Evolutionary conservation across 805 yeast species (phyloP), one percentile per base, ranked within the genome.

Genomic region (Starmerella stigmatis): DNA sequence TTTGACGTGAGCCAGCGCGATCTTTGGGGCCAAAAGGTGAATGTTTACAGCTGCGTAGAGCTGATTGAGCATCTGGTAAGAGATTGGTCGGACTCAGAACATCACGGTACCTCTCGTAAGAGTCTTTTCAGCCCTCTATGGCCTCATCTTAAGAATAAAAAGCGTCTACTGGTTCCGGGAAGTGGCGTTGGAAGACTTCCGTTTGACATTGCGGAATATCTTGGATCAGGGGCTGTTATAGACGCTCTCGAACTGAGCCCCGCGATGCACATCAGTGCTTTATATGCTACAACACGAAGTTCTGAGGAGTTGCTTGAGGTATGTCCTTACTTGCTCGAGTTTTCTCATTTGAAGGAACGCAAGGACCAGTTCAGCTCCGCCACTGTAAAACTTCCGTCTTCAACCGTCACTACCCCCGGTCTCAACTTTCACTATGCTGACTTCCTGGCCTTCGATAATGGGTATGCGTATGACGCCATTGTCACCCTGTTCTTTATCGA

Each of bases 161-260:
- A 31, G 4, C 45, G 74, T 11, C 70, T 85, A 0, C 63, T 88
- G 4, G 74, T 84, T 1, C 96, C 97, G 0, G 97, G 97, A 0
- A 75, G 92, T 1, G 97, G 97, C 0, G 66, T 82, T 21, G 95
- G 95, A 0, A 67, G 86, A 52, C 64, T 86, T 0, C 79, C 94
- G 1, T 78, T 78, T 57, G 84, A 78, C 48, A 48, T 85, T 21
- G 62, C 72, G 0, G 41, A 16, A 15, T 11, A 6, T 19, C 23
- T 32, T 2, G n/a, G 30, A 27, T 19, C 25, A 4, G 32, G 19
- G 5, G 25, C 31, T 2, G 10, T 16, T 3, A 86, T 85, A 0
- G 80, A 79, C 48, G 78, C 94, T 0, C 72, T 85, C 26, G 97
- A 88, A 58, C 75, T 71, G 57, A 81, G 89, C 3, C 73, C 81